Conservation (phyloP, 169 alveolate species). For the Cryptosporidium sp. region DNA sequence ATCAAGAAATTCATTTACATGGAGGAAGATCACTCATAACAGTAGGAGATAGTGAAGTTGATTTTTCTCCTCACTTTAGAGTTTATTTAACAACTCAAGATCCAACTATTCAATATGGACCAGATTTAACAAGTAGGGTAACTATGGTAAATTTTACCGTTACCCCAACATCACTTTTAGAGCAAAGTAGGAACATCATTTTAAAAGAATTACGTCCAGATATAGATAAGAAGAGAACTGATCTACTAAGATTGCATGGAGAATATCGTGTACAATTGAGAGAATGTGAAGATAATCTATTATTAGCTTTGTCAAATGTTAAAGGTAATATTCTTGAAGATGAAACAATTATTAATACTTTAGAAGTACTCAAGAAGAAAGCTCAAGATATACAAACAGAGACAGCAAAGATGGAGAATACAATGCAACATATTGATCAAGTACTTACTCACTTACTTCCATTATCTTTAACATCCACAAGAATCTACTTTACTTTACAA, state of each 20-base stretch:
- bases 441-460: constrained; percentile 89
- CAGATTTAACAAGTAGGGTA: constrained; percentile 97
- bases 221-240: constrained; percentile 94
- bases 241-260: constrained; percentile 93
- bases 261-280: constrained; percentile 91
- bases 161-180: constrained; percentile 94
- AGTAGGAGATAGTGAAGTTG: constrained; percentile 97
- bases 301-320: constrained; percentile 93
- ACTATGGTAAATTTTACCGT: constrained; percentile 97
- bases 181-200: constrained; percentile 91
- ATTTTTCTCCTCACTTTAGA: constrained; percentile 93
- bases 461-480: constrained; percentile 90
- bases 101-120: constrained; percentile 94
- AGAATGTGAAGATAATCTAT: constrained; percentile 94
- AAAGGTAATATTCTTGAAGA: constrained; percentile 96
- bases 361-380: constrained; percentile 93
- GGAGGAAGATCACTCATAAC: constrained; percentile 96
- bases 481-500: constrained; percentile 86
- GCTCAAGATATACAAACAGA: constrained; percentile 92
- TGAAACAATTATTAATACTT: constrained; percentile 89
- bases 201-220: constrained; percentile 96
- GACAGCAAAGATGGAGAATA: constrained; percentile 92
- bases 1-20: constrained; percentile 94
- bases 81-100: constrained; percentile 95
- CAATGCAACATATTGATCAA: constrained; percentile 92